Percentiles rank a stretch among this genome's conserved stretches.
Evolutionary conservation across 345 rosid genomes (phyloP).

Genomic region (Arabis hirsuta): DNA sequence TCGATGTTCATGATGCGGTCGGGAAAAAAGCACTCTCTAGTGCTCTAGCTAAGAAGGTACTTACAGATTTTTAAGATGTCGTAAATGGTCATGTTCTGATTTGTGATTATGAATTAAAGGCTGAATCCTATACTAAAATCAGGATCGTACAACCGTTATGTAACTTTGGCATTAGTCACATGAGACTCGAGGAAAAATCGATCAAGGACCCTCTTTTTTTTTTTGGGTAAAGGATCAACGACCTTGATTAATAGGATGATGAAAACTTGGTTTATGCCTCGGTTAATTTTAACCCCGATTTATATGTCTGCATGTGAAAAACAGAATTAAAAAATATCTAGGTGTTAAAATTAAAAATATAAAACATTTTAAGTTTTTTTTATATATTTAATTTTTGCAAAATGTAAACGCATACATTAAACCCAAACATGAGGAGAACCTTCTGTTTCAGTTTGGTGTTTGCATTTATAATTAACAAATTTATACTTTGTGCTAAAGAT

Average conservation of each 20-base stretch:
- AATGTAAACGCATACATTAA: background rate
- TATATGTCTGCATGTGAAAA: background rate
- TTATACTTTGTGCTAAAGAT: background rate
- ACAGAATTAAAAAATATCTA: background rate
- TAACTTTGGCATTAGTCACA: no score
- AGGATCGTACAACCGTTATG: background rate
- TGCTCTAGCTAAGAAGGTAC: conserved; percentile 88
- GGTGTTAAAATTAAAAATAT: background rate
- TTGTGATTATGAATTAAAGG: background rate
- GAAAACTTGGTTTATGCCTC: background rate
- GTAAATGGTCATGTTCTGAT: background rate
- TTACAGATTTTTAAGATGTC: conserved; percentile 6
- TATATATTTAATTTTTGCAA: background rate
- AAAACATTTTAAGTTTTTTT: background rate
- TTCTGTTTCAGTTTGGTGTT: background rate
- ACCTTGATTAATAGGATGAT: background rate
- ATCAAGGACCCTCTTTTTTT: no score
- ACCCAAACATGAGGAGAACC: background rate
- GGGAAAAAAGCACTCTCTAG: conserved; percentile 88
- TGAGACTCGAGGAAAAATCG: no score
- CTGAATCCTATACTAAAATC: background rate
- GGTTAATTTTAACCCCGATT: background rate
- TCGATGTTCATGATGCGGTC: conserved; percentile 84
- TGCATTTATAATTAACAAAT: background rate
- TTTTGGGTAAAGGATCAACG: no score